Percentiles rank a stretch among this genome's conserved stretches.
Evolutionary conservation across 192 early-diverging fungal species (phyloP).

Genomic region (Entomortierella beljakovae): DNA sequence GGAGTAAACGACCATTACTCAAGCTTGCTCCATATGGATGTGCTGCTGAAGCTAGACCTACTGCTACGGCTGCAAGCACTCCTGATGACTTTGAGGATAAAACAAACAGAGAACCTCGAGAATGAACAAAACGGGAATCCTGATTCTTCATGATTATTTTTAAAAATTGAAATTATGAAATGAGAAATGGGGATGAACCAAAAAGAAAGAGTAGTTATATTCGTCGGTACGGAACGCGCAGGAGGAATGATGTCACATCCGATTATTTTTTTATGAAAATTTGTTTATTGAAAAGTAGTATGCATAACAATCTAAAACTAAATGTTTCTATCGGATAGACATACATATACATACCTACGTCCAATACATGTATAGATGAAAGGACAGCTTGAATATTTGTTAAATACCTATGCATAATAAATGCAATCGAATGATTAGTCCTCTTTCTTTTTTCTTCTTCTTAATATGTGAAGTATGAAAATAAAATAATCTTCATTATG

Average conservation of each 20-base stretch:
- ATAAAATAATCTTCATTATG: no score
- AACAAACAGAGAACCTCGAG: constrained; percentile 33
- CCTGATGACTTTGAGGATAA: constrained; percentile 44
- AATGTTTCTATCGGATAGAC: neutral
- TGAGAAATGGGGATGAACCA: neutral
- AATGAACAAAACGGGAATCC: constrained; percentile 26
- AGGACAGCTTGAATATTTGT: no score
- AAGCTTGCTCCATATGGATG: constrained; percentile 19
- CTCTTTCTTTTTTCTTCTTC: no score
- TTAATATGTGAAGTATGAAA: no score
- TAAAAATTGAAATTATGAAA: neutral
- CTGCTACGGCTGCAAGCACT: constrained; percentile 31
- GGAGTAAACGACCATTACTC: constrained; percentile 13
- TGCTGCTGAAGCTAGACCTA: constrained; percentile 36
- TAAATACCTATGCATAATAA: no score
- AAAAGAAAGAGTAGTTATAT: neutral
- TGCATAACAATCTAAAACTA: no score
- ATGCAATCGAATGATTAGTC: no score
- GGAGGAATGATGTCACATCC: neutral
- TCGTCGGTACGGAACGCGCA: neutral
- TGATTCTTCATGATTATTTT: neutral
- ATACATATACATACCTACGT: no score
- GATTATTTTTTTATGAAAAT: no score
- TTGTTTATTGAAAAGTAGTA: neutral
- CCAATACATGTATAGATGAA: no score